Conservation (phyloP, 2,329 filamentous ascomycete genomes). For the Epichloe brachyelytri region DNA sequence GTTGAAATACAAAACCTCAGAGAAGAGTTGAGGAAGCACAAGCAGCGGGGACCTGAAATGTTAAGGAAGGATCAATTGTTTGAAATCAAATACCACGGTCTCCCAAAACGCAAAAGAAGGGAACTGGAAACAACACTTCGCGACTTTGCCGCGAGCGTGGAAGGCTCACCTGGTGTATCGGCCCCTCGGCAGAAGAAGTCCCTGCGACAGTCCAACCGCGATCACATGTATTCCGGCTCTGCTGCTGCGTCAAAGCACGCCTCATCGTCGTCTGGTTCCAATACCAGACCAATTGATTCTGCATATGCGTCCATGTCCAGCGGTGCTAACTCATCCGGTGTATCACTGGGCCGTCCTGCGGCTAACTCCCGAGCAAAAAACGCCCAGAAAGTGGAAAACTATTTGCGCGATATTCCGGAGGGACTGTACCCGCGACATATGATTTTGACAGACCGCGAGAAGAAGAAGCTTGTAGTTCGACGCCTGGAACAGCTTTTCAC, state of each 20-base stretch:
- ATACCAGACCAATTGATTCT: conserved; percentile 43
- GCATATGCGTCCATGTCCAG: conserved; percentile 57
- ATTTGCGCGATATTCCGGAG: conserved; percentile 59
- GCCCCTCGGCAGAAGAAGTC: conserved; percentile 28
- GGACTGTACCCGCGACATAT: conserved; percentile 50
- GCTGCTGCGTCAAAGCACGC: conserved; percentile 37
- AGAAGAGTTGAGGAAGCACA: conserved; percentile 58
- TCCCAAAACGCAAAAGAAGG: conserved; percentile 59
- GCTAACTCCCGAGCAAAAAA: conserved; percentile 25
- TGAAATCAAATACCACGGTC: conserved; percentile 65
- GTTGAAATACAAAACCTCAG: conserved; percentile 71
- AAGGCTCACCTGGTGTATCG: conserved; percentile 31
- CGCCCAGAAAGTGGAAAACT: conserved; percentile 53
- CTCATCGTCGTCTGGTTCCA: conserved; percentile 38
- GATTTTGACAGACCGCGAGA: conserved; percentile 57
- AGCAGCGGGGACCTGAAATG: conserved; percentile 51
- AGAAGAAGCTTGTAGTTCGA: conserved; percentile 64
- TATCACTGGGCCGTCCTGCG: conserved; percentile 24
- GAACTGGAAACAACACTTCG: conserved; percentile 63
- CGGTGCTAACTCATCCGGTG: conserved; percentile 31
- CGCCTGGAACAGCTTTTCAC: conserved; percentile 73
- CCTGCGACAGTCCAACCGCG: conserved; percentile 25
- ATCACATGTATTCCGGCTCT: conserved; percentile 26
- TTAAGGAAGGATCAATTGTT: conserved; percentile 67
- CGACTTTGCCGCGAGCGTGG: conserved; percentile 54